phyloP scores from a whole-genome alignment of 148 eudicot genomes.

The Vaccinium myrtillus region DNA sequence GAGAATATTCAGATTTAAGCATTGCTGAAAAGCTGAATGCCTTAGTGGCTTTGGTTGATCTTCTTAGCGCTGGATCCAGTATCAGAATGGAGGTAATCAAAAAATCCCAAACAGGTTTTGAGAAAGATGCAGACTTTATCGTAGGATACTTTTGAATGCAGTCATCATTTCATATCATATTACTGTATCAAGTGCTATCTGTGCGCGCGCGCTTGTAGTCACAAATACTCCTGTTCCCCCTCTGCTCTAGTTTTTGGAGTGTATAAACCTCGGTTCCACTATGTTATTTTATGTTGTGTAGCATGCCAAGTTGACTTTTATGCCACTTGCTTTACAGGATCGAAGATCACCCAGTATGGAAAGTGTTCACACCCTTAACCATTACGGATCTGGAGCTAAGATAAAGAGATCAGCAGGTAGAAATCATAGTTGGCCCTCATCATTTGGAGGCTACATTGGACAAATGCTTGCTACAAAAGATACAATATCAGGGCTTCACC shows the following conservation, averaged over 20 bases:
- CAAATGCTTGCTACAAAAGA: slow-evolving; percentile 29
- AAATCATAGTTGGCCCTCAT: slow-evolving; percentile 24
- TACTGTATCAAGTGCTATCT: background rate
- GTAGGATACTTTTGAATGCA: background rate
- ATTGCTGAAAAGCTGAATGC: slow-evolving; percentile 84
- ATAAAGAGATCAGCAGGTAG: slow-evolving; percentile 63
- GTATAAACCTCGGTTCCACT: background rate
- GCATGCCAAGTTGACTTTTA: slow-evolving; percentile 3
- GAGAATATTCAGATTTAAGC: slow-evolving; percentile 88
- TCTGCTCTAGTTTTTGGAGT: background rate
- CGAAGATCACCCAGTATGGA: slow-evolving; percentile 27
- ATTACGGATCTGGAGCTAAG: slow-evolving; percentile 74
- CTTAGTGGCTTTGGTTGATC: slow-evolving; percentile 77
- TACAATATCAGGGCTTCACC: slow-evolving; percentile 34
- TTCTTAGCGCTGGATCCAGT: slow-evolving; percentile 69
- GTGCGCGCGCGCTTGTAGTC: background rate
- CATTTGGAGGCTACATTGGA: slow-evolving; percentile 22
- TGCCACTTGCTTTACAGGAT: slow-evolving; percentile 46
- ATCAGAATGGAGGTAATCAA: slow-evolving; percentile 70
- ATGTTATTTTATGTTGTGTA: background rate
- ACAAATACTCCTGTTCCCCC: background rate
- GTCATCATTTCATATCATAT: background rate
- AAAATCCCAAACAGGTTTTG: background rate
- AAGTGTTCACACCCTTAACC: slow-evolving; percentile 50
- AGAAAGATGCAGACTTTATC: background rate